Base-by-base conservation (phyloP, 179 eudicot species). In the Beta lomatogona region DNA sequence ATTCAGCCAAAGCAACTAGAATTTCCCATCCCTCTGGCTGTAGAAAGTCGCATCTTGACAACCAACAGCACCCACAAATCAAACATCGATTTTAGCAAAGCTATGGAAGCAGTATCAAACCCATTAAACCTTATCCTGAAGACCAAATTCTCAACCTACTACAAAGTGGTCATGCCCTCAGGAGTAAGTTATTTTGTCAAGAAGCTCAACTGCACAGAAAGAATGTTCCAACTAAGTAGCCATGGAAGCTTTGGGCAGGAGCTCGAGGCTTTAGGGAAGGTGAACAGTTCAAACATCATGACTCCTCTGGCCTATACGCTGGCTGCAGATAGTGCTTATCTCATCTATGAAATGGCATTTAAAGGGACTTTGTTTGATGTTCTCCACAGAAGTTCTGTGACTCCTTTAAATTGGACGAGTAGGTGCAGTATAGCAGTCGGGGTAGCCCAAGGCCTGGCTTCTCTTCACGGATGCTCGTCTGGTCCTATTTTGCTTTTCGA, bases 371-470 rank as follows among this genome's bases (percentile, higher is more conserved):
- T 95, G 81, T 91, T 80, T 71, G 91, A 89, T 80, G 86, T 83
- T 73, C 89, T 95, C 60, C 97, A 93, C 77, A 83, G 88, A 60
- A 85, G 80, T 66, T 71, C 80, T 15, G 88, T 82, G n/a, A 79
- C 44, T 50, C 79, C 83, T 79, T 77, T 95, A 89, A 93, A 92
- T 75, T 95, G 98, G 98, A 90, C 84, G 8, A 92, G 93, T 65
- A 91, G 99, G 55, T 92, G 91, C 73, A 91, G 92, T 70, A 90
- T 93, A 74, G 99, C 94, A 36, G 84, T 93, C 54, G 99, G 99
- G 53, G 84, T 93, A 13, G 97, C 95, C 76, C 97, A 91, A 73
- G 98, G 98, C 19, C 52, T 95, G 85, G 87, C 97, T 52, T 91
- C 87, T 82, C 91, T 95, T 64, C 98, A 95, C 76, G 94, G 89